A percentile compares a stretch with the other conserved stretches of the same genome.
Conservation (phyloP, 495 filamentous ascomycete genomes). For the Aspergillus funiculosus region DNA sequence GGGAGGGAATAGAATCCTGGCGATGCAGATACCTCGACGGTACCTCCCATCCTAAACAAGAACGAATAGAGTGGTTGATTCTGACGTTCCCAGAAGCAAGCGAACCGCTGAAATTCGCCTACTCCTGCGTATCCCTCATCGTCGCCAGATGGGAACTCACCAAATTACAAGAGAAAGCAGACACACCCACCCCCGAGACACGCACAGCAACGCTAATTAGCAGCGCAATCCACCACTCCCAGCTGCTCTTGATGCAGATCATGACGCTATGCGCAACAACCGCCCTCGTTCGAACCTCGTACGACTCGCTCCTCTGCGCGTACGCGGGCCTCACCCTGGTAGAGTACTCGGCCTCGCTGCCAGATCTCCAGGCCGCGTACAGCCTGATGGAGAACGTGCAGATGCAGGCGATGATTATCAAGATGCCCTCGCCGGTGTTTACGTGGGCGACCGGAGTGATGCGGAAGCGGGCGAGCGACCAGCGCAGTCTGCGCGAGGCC, state of each 20-base stretch:
- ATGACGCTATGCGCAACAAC: not conserved
- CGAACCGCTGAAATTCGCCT: not conserved
- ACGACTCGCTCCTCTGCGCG: not conserved
- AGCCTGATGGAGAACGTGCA: slow-evolving; percentile 1
- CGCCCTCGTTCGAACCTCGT: not conserved
- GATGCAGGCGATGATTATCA: not conserved
- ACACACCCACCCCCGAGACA: not conserved
- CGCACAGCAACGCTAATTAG: not conserved
- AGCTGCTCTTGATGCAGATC: not conserved
- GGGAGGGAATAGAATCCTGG: not conserved
- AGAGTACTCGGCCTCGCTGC: not conserved
- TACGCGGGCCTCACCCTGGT: not conserved
- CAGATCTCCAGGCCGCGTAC: not conserved
- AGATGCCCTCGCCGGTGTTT: not conserved
- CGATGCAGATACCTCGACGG: not conserved
- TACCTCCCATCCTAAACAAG: no score
- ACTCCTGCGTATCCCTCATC: not conserved
- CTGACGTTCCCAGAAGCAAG: not conserved
- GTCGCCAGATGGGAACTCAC: not conserved
- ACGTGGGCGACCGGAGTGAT: not conserved
- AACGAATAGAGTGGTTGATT: not conserved
- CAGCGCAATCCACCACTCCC: not conserved
- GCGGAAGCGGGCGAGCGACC: not conserved
- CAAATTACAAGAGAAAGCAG: not conserved
- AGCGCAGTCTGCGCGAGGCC: not conserved